Evolutionary conservation across 2,329 filamentous ascomycete genomes (phyloP).

Genomic region (Cercospora sp.): DNA sequence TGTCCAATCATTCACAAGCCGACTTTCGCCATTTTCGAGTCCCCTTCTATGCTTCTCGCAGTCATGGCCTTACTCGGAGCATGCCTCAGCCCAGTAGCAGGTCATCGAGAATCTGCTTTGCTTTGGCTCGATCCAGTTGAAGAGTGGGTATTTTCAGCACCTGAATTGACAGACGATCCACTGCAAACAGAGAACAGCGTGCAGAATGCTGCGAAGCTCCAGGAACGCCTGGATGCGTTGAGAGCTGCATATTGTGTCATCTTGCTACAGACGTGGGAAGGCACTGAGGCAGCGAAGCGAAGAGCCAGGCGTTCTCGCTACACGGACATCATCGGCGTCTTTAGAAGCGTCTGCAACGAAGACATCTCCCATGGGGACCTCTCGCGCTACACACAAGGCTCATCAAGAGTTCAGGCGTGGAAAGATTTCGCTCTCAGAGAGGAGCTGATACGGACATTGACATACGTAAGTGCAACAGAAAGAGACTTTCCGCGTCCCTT

Average conservation of each 20-base stretch:
- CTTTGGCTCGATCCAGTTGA: constrained; percentile 11
- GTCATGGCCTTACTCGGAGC: constrained; percentile 12
- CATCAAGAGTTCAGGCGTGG: background rate
- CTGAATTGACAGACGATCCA: constrained; percentile 6
- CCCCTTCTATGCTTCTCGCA: background rate
- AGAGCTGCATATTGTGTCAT: constrained; percentile 1
- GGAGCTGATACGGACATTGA: constrained; percentile 12
- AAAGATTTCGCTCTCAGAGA: constrained; percentile 1
- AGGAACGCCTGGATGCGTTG: constrained; percentile 2
- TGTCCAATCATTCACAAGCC: constrained; percentile 10
- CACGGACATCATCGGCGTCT: constrained; percentile 7
- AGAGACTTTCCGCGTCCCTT: background rate
- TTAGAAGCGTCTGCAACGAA: constrained; percentile 6
- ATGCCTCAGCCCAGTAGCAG: constrained; percentile 7
- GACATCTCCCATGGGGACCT: constrained; percentile 4
- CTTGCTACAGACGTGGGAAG: constrained; percentile 14
- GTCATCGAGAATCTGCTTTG: constrained; percentile 6
- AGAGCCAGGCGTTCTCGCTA: constrained; percentile 10
- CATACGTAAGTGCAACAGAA: background rate
- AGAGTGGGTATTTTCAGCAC: constrained; percentile 11
- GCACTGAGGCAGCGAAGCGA: constrained; percentile 2
- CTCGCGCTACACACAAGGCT: background rate
- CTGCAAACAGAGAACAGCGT: background rate
- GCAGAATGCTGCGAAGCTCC: background rate
- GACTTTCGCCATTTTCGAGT: background rate